These are phyloP conservation scores for Geranium brycei DNA, from an alignment of 345 rosid species.

Conservation along the genomic window DNA sequence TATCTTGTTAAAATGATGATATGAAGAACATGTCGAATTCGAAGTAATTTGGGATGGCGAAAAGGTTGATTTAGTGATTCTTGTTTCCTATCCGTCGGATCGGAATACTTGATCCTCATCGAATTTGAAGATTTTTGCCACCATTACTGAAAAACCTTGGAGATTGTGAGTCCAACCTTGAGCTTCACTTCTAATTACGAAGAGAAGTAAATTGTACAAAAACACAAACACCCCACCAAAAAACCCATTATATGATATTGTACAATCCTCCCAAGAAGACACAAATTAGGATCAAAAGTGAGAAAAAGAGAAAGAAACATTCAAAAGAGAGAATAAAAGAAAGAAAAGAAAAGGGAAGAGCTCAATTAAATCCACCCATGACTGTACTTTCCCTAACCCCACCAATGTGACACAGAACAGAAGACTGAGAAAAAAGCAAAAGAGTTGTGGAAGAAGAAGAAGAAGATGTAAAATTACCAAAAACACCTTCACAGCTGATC, in stretches of 20 bases:
- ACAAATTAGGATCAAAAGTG: background rate
- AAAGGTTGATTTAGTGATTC: too few species aligned
- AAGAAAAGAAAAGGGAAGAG: background rate
- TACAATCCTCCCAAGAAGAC: background rate
- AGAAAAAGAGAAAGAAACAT: background rate
- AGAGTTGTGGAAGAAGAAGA: background rate
- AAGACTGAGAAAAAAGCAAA: background rate
- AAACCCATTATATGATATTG: background rate
- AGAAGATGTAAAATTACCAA: too few species aligned
- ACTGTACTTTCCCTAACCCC: background rate
- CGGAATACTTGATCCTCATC: too few species aligned
- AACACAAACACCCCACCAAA: background rate
- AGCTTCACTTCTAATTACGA: background rate
- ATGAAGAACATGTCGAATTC: too few species aligned
- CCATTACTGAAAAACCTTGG: background rate
- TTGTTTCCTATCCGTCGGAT: too few species aligned
- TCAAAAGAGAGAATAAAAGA: background rate
- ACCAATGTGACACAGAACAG: background rate
- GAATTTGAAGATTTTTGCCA: too few species aligned
- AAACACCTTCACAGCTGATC: background rate
- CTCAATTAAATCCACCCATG: background rate
- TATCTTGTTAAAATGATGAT: too few species aligned
- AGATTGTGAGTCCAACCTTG: background rate
- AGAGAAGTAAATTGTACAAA: background rate
- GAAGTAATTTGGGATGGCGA: too few species aligned